Percentiles rank a stretch among this genome's conserved stretches.
Evolutionary conservation across 805 yeast genomes (phyloP).

Genomic region (Cyberlindnera petersonii): DNA sequence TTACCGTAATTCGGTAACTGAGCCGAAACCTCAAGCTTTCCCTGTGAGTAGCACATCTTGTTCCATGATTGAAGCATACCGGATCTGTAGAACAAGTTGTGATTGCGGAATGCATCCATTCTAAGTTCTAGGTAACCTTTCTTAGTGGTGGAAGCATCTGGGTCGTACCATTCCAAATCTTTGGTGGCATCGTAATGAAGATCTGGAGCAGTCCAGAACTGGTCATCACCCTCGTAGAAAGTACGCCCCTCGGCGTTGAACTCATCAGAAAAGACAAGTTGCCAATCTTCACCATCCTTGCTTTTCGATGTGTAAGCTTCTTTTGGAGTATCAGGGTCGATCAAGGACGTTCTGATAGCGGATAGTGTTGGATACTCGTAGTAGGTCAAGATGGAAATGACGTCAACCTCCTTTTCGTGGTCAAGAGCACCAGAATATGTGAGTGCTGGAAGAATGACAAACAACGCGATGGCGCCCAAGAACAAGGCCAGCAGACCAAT

Average conservation of each 20-base stretch:
- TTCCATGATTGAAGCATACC: constrained; percentile 96
- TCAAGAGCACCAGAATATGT: constrained; percentile 71
- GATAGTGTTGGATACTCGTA: constrained; percentile 49
- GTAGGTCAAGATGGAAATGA: constrained; percentile 40
- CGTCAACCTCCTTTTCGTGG: constrained; percentile 18
- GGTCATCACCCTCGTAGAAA: constrained; percentile 88
- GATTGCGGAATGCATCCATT: constrained; percentile 81
- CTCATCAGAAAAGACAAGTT: constrained; percentile 84
- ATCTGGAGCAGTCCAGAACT: constrained; percentile 84
- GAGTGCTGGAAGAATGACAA: constrained; percentile 76
- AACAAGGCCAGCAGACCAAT: constrained; percentile 56
- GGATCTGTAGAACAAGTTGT: constrained; percentile 75
- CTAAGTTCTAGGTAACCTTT: constrained; percentile 67
- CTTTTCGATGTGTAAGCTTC: too few relatives aligned
- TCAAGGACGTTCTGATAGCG: constrained; percentile 47
- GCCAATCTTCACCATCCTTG: constrained; percentile 65
- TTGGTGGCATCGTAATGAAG: constrained; percentile 80
- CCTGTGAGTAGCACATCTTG: constrained; percentile 83
- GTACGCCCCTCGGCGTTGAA: constrained; percentile 87
- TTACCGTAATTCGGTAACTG: constrained; percentile 76
- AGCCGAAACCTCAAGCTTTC: constrained; percentile 71
- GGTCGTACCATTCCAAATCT: constrained; percentile 93
- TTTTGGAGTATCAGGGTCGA: constrained; percentile 67
- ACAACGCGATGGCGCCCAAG: constrained; percentile 61
- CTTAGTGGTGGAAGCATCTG: constrained; percentile 78